Percentiles rank a stretch among this genome's conserved stretches.
Evolutionary conservation across 1,284 basidiomycete genomes (phyloP).

Genomic region (Leccinum pallidistipes): DNA sequence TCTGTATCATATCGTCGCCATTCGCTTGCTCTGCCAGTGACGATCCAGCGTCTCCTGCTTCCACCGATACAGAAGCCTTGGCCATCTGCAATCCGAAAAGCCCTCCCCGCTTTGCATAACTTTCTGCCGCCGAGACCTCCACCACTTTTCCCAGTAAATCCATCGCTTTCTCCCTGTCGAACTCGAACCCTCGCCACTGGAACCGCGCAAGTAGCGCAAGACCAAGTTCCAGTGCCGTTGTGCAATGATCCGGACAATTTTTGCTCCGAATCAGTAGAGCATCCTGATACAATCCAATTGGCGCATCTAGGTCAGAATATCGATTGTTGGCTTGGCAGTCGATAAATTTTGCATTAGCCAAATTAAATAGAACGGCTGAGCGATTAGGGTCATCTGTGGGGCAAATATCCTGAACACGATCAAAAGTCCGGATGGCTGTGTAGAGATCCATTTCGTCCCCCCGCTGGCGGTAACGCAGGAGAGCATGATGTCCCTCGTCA

Average conservation of each 20-base stretch:
- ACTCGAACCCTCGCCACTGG: neutral
- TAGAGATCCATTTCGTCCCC: neutral
- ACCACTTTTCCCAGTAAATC: neutral
- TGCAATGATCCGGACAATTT: neutral
- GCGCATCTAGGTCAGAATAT: neutral
- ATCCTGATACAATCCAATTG: neutral
- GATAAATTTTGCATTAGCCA: neutral
- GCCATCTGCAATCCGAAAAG: neutral
- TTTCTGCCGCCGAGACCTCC: neutral
- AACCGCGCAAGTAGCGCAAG: neutral
- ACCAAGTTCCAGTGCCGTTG: neutral
- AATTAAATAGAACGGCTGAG: neutral
- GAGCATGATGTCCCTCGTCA: neutral
- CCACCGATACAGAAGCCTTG: accelerated
- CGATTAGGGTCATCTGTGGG: neutral
- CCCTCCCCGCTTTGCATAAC: neutral
- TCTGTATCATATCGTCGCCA: accelerated
- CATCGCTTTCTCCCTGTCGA: neutral
- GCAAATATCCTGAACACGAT: neutral
- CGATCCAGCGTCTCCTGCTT: neutral
- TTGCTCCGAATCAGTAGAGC: neutral
- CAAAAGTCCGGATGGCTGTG: neutral
- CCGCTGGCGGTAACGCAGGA: neutral
- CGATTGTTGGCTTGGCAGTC: neutral
- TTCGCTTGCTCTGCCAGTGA: neutral